These are phyloP conservation scores for Kodamaea kaohsiungensis DNA, from an alignment of 805 yeast genomes.

Conservation along the genomic window DNA sequence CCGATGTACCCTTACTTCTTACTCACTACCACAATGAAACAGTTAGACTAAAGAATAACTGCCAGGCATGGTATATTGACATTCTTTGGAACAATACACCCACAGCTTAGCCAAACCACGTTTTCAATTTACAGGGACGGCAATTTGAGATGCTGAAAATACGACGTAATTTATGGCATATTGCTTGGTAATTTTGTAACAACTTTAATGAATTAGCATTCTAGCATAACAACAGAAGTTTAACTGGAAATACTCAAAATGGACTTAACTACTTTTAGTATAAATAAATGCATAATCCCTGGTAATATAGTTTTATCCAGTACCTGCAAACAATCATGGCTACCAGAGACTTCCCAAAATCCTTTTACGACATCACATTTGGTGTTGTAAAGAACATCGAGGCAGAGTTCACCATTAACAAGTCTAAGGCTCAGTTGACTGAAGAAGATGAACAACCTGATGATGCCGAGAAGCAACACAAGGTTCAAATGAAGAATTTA, in stretches of 20 bases:
- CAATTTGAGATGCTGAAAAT: constrained; percentile 70
- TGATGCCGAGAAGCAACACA: constrained; percentile 16
- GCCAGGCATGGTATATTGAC: background rate
- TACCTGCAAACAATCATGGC: constrained; percentile 12
- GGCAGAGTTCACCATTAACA: constrained; percentile 45
- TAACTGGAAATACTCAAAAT: background rate
- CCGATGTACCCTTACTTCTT: too few relatives aligned
- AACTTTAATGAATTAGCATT: background rate
- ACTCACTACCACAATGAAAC: background rate
- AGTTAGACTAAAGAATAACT: background rate
- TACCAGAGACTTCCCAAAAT: constrained; percentile 53
- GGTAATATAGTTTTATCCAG: constrained; percentile 11
- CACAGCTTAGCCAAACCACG: background rate
- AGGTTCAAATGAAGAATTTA: constrained; percentile 24
- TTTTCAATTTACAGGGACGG: constrained; percentile 33
- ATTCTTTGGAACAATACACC: background rate
- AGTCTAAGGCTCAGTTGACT: constrained; percentile 21
- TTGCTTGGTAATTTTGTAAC: background rate
- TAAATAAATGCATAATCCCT: background rate
- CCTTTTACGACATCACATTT: constrained; percentile 34
- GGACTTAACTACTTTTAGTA: background rate
- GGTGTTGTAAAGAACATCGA: constrained; percentile 45
- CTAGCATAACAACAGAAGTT: background rate
- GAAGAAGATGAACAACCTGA: constrained; percentile 20
- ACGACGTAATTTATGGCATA: background rate